Conservation (phyloP, 345 rosid species). For the Hypericum perforatum region DNA sequence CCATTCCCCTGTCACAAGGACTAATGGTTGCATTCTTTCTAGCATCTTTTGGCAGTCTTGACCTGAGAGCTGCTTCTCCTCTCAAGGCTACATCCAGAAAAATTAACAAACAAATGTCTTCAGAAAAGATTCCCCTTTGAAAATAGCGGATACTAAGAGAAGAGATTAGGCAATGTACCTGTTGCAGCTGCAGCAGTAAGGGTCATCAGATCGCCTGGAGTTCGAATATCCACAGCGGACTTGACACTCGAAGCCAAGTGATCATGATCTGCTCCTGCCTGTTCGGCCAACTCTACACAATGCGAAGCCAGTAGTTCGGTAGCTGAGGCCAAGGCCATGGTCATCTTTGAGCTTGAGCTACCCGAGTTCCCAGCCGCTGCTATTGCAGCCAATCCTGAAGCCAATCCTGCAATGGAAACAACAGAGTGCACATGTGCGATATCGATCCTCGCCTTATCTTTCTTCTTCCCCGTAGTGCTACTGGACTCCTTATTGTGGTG, state of each 20-base stretch:
- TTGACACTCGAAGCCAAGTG: constrained; percentile 56
- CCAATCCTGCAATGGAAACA: constrained; percentile 76
- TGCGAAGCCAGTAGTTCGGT: constrained; percentile 82
- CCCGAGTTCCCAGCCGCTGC: constrained; percentile 45
- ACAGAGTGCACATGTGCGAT: constrained; percentile 70
- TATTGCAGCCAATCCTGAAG: constrained; percentile 86
- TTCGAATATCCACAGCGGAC: constrained; percentile 72
- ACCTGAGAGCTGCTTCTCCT: constrained; percentile 77
- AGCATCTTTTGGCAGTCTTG: constrained; percentile 79
- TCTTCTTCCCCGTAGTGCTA: constrained; percentile 43
- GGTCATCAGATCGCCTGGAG: constrained; percentile 78
- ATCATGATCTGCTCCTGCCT: constrained; percentile 66
- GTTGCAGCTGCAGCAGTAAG: constrained; percentile 98
- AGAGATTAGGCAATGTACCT: constrained; percentile 29
- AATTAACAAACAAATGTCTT: neutral
- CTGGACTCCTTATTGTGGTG: constrained; percentile 53
- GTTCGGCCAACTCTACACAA: constrained; percentile 78
- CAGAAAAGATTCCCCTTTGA: no score
- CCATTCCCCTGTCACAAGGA: constrained; percentile 52
- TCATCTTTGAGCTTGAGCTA: constrained; percentile 49
- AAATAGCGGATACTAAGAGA: neutral
- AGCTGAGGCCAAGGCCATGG: constrained; percentile 70
- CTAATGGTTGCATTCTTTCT: constrained; percentile 76
- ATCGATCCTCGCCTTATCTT: constrained; percentile 67
- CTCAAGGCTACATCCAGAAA: constrained; percentile 47